These are phyloP conservation scores for Mycosphaerelloides madeirae DNA, from an alignment of 2,329 filamentous ascomycete species.

Conservation along the genomic window DNA sequence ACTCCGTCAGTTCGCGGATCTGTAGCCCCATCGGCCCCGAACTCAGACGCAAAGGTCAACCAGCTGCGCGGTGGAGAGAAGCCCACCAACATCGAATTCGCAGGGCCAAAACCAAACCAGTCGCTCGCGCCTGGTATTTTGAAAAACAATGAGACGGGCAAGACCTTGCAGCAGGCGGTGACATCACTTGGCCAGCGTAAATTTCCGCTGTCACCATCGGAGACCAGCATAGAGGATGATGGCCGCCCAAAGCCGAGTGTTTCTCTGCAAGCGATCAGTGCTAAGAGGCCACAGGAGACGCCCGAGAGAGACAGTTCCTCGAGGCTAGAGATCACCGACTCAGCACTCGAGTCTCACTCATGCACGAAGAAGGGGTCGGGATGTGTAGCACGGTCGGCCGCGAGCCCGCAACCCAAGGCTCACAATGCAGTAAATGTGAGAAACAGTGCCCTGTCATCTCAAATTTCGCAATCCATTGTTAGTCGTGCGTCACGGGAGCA, in stretches of 20 bases:
- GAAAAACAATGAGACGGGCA: not conserved
- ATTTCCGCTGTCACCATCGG: not conserved
- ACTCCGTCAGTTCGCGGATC: no score
- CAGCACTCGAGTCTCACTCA: not conserved
- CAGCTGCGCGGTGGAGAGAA: not conserved
- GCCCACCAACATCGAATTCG: not conserved
- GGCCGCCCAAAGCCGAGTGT: not conserved
- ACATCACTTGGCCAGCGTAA: not conserved
- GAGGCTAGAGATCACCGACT: not conserved
- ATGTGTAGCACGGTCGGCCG: no score
- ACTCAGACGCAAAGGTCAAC: not conserved
- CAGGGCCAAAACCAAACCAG: not conserved
- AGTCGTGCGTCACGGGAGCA: no score
- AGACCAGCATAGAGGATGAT: not conserved
- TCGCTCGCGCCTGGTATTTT: not conserved
- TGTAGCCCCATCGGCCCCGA: not conserved
- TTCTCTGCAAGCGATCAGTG: not conserved
- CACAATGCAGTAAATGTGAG: no score
- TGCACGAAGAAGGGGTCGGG: not conserved
- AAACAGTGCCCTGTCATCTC: no score
- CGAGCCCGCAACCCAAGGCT: no score
- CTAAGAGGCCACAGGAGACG: not conserved
- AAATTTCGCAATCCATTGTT: no score
- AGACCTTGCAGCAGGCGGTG: not conserved
- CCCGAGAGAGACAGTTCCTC: no score